Percentiles rank a stretch among this genome's conserved stretches.
Conservation (phyloP, 2,329 filamentous ascomycete species). For the Diaporthe humulicola region DNA sequence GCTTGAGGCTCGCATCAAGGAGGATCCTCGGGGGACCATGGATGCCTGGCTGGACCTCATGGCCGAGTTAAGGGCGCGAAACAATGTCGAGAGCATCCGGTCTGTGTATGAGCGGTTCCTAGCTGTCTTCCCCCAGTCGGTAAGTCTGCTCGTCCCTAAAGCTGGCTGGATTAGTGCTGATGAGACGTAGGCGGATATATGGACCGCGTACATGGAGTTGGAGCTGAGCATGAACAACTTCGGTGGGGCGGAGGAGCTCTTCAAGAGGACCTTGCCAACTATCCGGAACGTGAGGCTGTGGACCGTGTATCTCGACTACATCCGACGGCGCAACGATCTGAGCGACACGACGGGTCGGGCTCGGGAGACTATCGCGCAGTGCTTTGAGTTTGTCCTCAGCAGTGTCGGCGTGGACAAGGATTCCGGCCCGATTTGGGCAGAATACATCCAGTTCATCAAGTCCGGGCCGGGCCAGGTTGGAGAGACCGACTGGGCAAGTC, state of each 20-base stretch:
- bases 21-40: conserved; percentile 92
- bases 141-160: conserved; percentile 67
- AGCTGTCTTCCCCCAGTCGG: conserved; percentile 88
- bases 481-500: conserved; percentile 92
- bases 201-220: conserved; percentile 90
- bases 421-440: conserved; percentile 89
- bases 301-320: conserved; percentile 95
- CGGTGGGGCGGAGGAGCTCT: conserved; percentile 83
- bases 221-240: conserved; percentile 91
- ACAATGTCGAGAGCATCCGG: conserved; percentile 85
- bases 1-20: conserved; percentile 90
- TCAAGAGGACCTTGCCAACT: conserved; percentile 81
- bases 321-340: conserved; percentile 90
- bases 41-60: conserved; percentile 93
- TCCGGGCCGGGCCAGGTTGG: conserved; percentile 88
- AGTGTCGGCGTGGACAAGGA: conserved; percentile 89
- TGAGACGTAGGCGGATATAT: conserved; percentile 84
- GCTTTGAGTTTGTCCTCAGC: conserved; percentile 92
- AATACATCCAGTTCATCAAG: conserved; percentile 95
- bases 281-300: conserved; percentile 89
- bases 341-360: conserved; percentile 84
- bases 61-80: conserved; percentile 83
- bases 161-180: conserved; percentile 25
- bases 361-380: conserved; percentile 83
- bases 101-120: conserved; percentile 88